Conservation (phyloP, 2,329 filamentous ascomycete species). For the Neocatenulostroma microsporum region DNA sequence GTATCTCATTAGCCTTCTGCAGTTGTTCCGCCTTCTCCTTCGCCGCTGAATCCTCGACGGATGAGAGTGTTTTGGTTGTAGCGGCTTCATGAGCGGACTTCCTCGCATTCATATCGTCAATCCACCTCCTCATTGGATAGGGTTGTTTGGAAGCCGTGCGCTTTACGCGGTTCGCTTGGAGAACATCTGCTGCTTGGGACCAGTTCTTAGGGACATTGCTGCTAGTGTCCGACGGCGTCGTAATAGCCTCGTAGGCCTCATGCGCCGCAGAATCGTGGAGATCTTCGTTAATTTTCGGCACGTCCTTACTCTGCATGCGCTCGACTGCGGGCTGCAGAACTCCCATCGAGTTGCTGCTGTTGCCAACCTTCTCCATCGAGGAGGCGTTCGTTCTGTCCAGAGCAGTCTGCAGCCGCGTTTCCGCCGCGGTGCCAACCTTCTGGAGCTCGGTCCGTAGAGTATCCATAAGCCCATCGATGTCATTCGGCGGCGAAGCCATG, state of each 20-base stretch:
- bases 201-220: constrained; percentile 20
- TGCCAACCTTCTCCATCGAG: not conserved
- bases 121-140: constrained; percentile 15
- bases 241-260: constrained; percentile 23
- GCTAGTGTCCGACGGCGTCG: constrained; percentile 4
- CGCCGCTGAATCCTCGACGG: constrained; percentile 11
- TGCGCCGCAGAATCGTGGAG: constrained; percentile 26
- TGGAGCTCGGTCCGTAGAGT: no score
- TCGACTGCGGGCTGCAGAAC: constrained; percentile 19
- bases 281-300: constrained; percentile 12
- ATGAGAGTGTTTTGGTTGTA: constrained; percentile 5
- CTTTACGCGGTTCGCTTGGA: constrained; percentile 23
- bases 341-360: not conserved
- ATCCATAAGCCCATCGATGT: no score
- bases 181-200: constrained; percentile 20
- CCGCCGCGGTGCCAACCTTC: no score
- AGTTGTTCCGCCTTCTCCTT: constrained; percentile 17
- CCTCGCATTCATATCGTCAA: constrained; percentile 21
- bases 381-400: not conserved
- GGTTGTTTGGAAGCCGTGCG: constrained; percentile 12
- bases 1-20: constrained; percentile 18
- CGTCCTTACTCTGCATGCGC: constrained; percentile 21
- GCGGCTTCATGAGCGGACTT: constrained; percentile 14
- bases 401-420: not conserved
- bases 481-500: no score